A percentile compares a stretch with the other conserved stretches of the same genome.
These are phyloP conservation scores for Phlebiopsis gigantea DNA, from an alignment of 768 basidiomycete genomes.

Conservation along the genomic window DNA sequence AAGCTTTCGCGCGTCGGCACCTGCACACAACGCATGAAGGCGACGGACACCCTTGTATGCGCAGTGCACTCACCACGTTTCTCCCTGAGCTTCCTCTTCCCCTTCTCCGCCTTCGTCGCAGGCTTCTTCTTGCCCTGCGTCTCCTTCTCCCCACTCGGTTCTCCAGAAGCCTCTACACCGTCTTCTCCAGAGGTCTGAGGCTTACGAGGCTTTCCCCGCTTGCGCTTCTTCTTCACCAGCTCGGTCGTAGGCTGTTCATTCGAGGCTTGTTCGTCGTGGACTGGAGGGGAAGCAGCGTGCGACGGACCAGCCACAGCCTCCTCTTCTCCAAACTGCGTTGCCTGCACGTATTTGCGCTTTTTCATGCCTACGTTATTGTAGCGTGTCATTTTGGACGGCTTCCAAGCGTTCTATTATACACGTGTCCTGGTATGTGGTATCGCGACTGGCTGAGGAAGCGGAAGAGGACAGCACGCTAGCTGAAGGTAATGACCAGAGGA, in stretches of 20 bases:
- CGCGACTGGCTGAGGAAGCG: not conserved
- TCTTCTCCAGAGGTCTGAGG: slow-evolving; percentile 10
- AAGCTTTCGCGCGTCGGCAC: slow-evolving; percentile 23
- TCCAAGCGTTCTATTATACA: too few relatives aligned
- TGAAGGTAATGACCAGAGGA: not conserved
- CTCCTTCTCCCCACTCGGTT: slow-evolving; percentile 8
- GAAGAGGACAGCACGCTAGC: too few relatives aligned
- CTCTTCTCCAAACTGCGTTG: slow-evolving; percentile 32
- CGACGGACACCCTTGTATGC: not conserved
- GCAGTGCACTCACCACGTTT: slow-evolving; percentile 10
- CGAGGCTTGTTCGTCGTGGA: slow-evolving; percentile 2
- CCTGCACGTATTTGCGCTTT: slow-evolving; percentile 68
- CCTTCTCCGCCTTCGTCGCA: slow-evolving; percentile 22
- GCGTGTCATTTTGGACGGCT: slow-evolving; percentile 69
- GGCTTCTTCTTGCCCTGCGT: slow-evolving; percentile 15
- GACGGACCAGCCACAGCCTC: not conserved
- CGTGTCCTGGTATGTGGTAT: too few relatives aligned
- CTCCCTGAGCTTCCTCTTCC: slow-evolving; percentile 25
- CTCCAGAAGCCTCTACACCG: not conserved
- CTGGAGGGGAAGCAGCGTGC: not conserved
- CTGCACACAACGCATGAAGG: slow-evolving; percentile 3
- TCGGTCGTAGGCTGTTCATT: slow-evolving; percentile 13
- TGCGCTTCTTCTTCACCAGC: slow-evolving; percentile 55
- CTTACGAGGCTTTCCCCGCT: slow-evolving; percentile 45
- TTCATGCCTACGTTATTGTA: slow-evolving; percentile 72